Evolutionary conservation across 139 green algal species (phyloP).

Genomic region (Haematococcus sp.): DNA sequence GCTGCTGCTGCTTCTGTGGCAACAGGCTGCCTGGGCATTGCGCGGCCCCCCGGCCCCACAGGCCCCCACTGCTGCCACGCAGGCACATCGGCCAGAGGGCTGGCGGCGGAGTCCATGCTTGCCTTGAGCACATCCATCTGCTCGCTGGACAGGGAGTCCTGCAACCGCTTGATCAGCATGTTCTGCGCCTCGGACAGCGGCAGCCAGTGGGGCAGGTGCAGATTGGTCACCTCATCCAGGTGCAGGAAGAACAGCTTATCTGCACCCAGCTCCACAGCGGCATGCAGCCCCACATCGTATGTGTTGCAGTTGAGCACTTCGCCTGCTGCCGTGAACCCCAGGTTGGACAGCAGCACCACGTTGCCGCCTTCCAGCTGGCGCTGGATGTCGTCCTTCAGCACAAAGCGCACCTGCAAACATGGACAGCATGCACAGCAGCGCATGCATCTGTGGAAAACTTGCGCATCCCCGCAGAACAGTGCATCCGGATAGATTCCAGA

Average conservation of each 20-base stretch:
- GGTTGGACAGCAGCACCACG: slow-evolving; percentile 90
- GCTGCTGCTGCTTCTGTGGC: too few relatives aligned
- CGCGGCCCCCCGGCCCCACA: too few relatives aligned
- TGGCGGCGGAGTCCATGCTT: not conserved
- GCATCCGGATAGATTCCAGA: too few relatives aligned
- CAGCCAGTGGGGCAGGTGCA: slow-evolving; percentile 77
- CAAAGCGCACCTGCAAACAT: slow-evolving; percentile 72
- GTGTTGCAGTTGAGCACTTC: slow-evolving; percentile 97
- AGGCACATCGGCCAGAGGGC: not conserved
- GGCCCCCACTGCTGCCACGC: not conserved
- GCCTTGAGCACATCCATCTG: slow-evolving; percentile 9
- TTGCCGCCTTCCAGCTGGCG: slow-evolving; percentile 77
- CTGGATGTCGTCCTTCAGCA: slow-evolving; percentile 72
- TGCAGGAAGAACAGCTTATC: slow-evolving; percentile 95
- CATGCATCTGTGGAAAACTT: too few relatives aligned
- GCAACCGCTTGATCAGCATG: slow-evolving; percentile 54
- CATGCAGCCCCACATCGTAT: slow-evolving; percentile 81
- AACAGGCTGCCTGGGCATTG: too few relatives aligned
- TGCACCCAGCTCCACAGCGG: slow-evolving; percentile 69
- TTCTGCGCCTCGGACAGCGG: slow-evolving; percentile 69
- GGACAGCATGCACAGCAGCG: too few relatives aligned
- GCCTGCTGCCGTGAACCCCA: slow-evolving; percentile 74
- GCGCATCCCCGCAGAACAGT: not conserved
- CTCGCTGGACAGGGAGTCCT: slow-evolving; percentile 19
- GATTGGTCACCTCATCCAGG: slow-evolving; percentile 43